Conservation (phyloP, 768 basidiomycete species). For the Phylloporus sp. region DNA sequence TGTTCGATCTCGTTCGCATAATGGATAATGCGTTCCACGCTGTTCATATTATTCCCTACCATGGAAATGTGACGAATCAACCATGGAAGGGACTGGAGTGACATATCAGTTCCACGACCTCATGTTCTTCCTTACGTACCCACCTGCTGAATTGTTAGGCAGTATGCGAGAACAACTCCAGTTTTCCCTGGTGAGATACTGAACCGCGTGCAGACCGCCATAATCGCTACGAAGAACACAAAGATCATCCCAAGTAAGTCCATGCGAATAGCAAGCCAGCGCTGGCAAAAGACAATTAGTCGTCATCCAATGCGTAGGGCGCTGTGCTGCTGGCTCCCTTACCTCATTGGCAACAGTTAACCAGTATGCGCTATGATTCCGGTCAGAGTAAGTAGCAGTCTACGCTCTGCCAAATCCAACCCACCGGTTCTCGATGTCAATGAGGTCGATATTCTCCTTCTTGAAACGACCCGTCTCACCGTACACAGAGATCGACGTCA, state of each 20-base stretch:
- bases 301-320: neutral
- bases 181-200: constrained; percentile 76
- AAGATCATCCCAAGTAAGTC: constrained; percentile 73
- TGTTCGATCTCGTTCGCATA: constrained; percentile 80
- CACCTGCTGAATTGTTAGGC: constrained; percentile 73
- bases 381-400: neutral
- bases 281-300: constrained; percentile 30
- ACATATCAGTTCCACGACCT: neutral
- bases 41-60: constrained; percentile 92
- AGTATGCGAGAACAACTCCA: constrained; percentile 72
- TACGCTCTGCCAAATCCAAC: constrained; percentile 7
- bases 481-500: constrained; percentile 86
- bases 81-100: constrained; percentile 57
- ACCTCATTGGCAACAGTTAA: constrained; percentile 80
- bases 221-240: constrained; percentile 73
- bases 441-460: constrained; percentile 63
- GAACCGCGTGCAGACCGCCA: constrained; percentile 73
- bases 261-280: constrained; percentile 88
- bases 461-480: constrained; percentile 74
- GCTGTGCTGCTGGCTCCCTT: neutral
- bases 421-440: constrained; percentile 81
- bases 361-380: constrained; percentile 63
- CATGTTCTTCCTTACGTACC: constrained; percentile 15
- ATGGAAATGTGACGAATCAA: constrained; percentile 75
- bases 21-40: constrained; percentile 79